Base-by-base conservation (phyloP, 2,329 filamentous ascomycete genomes). In the Fusarium xyrophilum region DNA sequence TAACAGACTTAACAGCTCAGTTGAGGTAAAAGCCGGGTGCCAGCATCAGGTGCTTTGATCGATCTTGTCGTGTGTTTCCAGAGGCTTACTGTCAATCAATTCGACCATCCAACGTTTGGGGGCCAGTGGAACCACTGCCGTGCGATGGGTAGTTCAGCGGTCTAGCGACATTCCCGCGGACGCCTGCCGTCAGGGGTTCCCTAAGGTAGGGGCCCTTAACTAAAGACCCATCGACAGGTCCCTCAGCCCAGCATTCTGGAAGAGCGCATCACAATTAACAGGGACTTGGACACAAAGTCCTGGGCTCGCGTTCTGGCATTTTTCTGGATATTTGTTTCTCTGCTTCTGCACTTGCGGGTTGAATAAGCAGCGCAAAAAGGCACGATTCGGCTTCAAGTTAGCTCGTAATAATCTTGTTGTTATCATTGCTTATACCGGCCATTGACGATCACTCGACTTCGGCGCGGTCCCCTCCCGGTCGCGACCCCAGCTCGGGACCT, bases 211-310 rank as follows among this genome's bases (percentile, higher is more conserved):
- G 43, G 32, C 53, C 38, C 60, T 67, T 6, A 23, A 23, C 15
- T 23, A 3, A 25, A 42, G 48, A 17, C 23, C 17, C 17, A 36
- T 68, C 60, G 28, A 68, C 46, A 48, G 21, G 30, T 32, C 39
- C 36, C 28, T 54, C 47, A 60, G 40, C 53, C 65, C 54, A 68
- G 62, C 61, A 62, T 36, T 58, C 40, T 55, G 27, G n/a, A 59
- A 63, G 63, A 70, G 67, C 67, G 67, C 67, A 67, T 48, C 47
- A 61, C 63, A 64, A 48, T 57, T 36, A 63, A 33, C 46, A 52
- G 57, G 54, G 63, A 57, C 54, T 55, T 40, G 39, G 27, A 28
- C 47, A 42, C 32, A 23, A 56, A 47, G 44, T 27, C 36, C n/a
- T 19, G 50, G 25, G 44, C 50, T 60, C 54, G 67, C 55, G 54